These are phyloP conservation scores for Rhodosporidiobolus sp. DNA, from an alignment of 768 basidiomycete genomes.

Conservation along the genomic window DNA sequence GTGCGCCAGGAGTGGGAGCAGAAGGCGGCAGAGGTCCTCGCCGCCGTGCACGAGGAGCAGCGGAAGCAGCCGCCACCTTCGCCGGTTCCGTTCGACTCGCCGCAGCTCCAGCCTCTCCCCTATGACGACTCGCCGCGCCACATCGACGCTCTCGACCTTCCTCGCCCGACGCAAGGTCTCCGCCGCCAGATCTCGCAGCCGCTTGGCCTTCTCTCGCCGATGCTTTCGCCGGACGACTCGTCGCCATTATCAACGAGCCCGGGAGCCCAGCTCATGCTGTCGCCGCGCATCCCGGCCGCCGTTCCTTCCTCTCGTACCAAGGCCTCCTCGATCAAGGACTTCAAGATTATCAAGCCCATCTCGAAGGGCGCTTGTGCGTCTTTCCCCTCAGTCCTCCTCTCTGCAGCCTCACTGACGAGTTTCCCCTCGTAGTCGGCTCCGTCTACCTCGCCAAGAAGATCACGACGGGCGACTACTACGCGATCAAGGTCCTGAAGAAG, in stretches of 20 bases:
- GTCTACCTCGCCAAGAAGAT: slow-evolving; percentile 99
- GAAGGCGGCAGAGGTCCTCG: slow-evolving; percentile 64
- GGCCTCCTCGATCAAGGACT: slow-evolving; percentile 94
- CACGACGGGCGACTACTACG: slow-evolving; percentile 95
- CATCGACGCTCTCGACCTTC: slow-evolving; percentile 34
- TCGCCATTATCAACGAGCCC: slow-evolving; percentile 25
- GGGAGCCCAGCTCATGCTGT: slow-evolving; percentile 52
- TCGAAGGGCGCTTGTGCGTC: slow-evolving; percentile 73
- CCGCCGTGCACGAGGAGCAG: slow-evolving; percentile 49
- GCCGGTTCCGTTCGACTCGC: slow-evolving; percentile 37
- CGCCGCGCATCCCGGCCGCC: slow-evolving; percentile 77
- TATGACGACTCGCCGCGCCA: slow-evolving; percentile 24
- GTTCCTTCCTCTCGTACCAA: slow-evolving; percentile 73
- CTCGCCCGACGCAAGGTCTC: slow-evolving; percentile 15
- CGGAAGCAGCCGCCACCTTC: slow-evolving; percentile 48
- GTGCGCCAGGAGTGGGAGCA: slow-evolving; percentile 97
- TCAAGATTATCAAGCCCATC: slow-evolving; percentile 98
- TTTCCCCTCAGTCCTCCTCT: not conserved
- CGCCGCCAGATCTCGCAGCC: slow-evolving; percentile 28
- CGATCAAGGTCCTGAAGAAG: slow-evolving; percentile 99
- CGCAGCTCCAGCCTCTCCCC: slow-evolving; percentile 34
- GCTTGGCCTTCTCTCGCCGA: slow-evolving; percentile 26
- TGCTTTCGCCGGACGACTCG: not conserved
- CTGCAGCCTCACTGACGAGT: too few relatives aligned
- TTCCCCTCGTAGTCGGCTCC: slow-evolving; percentile 66